phyloP scores from a whole-genome alignment of 129 eudicot species.

The Arctium minus region DNA sequence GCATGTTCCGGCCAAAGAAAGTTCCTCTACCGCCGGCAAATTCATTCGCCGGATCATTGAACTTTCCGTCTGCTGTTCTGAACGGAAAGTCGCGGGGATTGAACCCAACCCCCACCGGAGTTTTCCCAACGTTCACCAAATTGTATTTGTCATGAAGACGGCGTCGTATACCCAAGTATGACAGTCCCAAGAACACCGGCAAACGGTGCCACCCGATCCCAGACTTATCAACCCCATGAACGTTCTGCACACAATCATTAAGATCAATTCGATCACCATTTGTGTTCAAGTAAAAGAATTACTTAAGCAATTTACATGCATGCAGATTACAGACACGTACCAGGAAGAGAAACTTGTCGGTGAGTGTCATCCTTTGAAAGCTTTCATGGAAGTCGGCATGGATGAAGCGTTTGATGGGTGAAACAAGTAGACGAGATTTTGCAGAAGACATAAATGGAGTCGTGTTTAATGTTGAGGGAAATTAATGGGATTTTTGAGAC shows the following conservation, averaged over 20 bases:
- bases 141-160: constrained; percentile 54
- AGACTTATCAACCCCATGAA: constrained; percentile 45
- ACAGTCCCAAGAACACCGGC: constrained; percentile 52
- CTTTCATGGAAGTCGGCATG: constrained; percentile 47
- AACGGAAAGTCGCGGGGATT: constrained; percentile 27
- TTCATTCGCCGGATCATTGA: constrained; percentile 40
- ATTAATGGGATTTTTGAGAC: background rate
- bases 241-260: constrained; percentile 23
- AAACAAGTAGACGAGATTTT: constrained; percentile 14
- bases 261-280: background rate
- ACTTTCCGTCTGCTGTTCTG: constrained; percentile 39
- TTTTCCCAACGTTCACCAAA: constrained; percentile 48
- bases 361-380: constrained; percentile 38
- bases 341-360: constrained; percentile 52
- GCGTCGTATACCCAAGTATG: constrained; percentile 55
- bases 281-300: background rate
- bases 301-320: background rate
- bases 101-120: constrained; percentile 29
- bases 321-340: constrained; percentile 16
- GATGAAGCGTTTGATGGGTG: constrained; percentile 31
- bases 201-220: constrained; percentile 49
- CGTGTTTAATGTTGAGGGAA: background rate
- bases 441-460: background rate
- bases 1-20: constrained; percentile 62
- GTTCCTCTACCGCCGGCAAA: constrained; percentile 36